Conservation (phyloP, 2,329 filamentous ascomycete species). For the Tympanopsis confertula region DNA sequence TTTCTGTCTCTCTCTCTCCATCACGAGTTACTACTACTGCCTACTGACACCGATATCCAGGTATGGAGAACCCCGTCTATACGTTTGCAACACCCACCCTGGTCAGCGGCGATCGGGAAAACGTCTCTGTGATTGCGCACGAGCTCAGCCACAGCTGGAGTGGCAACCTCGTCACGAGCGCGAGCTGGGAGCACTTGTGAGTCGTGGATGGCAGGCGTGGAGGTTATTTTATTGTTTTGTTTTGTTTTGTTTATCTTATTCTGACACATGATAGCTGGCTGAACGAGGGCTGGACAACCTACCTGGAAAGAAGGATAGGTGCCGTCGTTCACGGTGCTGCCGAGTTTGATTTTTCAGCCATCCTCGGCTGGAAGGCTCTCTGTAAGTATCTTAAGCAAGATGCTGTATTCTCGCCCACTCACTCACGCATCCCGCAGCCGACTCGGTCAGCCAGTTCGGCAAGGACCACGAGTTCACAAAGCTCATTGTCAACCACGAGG, state of each 20-base stretch:
- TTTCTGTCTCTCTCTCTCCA: constrained; percentile 2
- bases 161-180: constrained; percentile 71
- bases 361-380: constrained; percentile 88
- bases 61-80: constrained; percentile 86
- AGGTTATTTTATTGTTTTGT: constrained; percentile 2
- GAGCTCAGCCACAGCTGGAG: constrained; percentile 72
- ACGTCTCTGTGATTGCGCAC: constrained; percentile 92
- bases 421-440: constrained; percentile 32
- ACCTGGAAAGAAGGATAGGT: constrained; percentile 77
- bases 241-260: neutral
- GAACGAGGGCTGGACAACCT: constrained; percentile 83
- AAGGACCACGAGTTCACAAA: constrained; percentile 86
- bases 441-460: constrained; percentile 69
- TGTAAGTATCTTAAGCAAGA: constrained; percentile 22
- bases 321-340: constrained; percentile 69
- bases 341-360: constrained; percentile 85
- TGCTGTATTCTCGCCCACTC: constrained; percentile 4
- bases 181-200: constrained; percentile 71
- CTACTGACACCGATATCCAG: constrained; percentile 17
- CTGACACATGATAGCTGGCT: constrained; percentile 44
- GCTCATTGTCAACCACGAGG: constrained; percentile 74
- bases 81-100: constrained; percentile 93
- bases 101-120: constrained; percentile 80
- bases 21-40: neutral
- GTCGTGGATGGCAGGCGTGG: constrained; percentile 11